Percentiles rank a stretch among this genome's conserved stretches.
Evolutionary conservation across 2,329 filamentous ascomycete species (phyloP).

Genomic region (Arthrobotrys musiformis): DNA sequence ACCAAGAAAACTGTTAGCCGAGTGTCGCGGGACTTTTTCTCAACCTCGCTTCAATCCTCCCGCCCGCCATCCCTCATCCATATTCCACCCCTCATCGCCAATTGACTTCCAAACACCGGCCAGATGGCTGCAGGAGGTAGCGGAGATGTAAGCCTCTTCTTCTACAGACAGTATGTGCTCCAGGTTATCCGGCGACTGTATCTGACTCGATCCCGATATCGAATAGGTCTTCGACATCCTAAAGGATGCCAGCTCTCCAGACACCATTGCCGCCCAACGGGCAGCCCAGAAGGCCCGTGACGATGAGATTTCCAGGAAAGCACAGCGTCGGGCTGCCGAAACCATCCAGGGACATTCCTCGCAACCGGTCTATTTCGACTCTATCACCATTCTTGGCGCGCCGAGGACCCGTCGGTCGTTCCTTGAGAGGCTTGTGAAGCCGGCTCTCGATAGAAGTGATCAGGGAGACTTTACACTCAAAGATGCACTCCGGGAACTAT

Average conservation of each 20-base stretch:
- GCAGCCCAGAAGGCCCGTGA: constrained; percentile 71
- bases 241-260: constrained; percentile 70
- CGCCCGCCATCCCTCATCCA: constrained; percentile 34
- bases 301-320: constrained; percentile 70
- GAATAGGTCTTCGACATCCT: constrained; percentile 71
- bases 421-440: constrained; percentile 81
- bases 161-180: constrained; percentile 54
- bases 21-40: constrained; percentile 52
- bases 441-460: constrained; percentile 76
- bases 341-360: constrained; percentile 82
- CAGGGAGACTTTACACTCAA: constrained; percentile 78
- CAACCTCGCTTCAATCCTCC: constrained; percentile 39
- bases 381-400: constrained; percentile 83
- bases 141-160: constrained; percentile 66
- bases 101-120: constrained; percentile 50
- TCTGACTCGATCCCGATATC: neutral
- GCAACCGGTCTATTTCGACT: constrained; percentile 86
- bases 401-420: constrained; percentile 84
- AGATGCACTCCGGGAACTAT: constrained; percentile 79
- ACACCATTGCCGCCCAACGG: constrained; percentile 70
- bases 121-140: constrained; percentile 57
- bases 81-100: constrained; percentile 23
- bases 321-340: constrained; percentile 73
- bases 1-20: constrained; percentile 52
- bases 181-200: constrained; percentile 48